phyloP scores from a whole-genome alignment of 139 green algal species.

The Limnomonas spitsbergensis region DNA sequence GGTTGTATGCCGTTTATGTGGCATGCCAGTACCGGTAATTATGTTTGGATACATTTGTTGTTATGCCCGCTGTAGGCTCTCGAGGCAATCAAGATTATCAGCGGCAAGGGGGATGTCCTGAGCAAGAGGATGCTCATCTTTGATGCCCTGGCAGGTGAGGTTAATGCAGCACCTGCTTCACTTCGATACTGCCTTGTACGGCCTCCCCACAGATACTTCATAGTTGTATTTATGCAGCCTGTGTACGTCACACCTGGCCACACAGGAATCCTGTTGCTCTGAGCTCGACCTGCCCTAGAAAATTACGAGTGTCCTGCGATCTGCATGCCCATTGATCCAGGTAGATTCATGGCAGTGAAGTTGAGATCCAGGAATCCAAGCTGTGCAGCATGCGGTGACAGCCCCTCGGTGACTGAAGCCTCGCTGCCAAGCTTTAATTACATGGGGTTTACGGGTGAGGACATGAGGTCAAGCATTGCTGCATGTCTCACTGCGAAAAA shows the following conservation, averaged over 20 bases:
- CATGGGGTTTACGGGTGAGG: slow-evolving; percentile 4
- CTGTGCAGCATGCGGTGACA: slow-evolving; percentile 68
- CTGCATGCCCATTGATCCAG: slow-evolving; percentile 4
- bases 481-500: too few species aligned
- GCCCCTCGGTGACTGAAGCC: slow-evolving; percentile 45
- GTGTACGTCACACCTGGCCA: background rate
- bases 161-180: background rate
- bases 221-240: background rate
- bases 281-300: background rate
- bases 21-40: too few species aligned
- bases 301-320: background rate
- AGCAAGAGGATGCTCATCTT: slow-evolving; percentile 66
- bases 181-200: background rate
- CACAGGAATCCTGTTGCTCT: background rate
- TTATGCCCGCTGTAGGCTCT: slow-evolving; percentile 64
- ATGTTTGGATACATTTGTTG: too few species aligned
- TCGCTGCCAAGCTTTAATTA: slow-evolving; percentile 7
- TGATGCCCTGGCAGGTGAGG: slow-evolving; percentile 55
- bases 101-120: slow-evolving; percentile 61
- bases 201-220: background rate
- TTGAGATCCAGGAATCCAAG: slow-evolving; percentile 49
- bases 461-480: too few species aligned
- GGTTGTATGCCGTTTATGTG: too few species aligned
- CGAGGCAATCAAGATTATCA: slow-evolving; percentile 88
- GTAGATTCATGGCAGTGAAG: slow-evolving; percentile 71